phyloP scores from a whole-genome alignment of 495 filamentous ascomycete species.

The Venustampulla echinocandica region DNA sequence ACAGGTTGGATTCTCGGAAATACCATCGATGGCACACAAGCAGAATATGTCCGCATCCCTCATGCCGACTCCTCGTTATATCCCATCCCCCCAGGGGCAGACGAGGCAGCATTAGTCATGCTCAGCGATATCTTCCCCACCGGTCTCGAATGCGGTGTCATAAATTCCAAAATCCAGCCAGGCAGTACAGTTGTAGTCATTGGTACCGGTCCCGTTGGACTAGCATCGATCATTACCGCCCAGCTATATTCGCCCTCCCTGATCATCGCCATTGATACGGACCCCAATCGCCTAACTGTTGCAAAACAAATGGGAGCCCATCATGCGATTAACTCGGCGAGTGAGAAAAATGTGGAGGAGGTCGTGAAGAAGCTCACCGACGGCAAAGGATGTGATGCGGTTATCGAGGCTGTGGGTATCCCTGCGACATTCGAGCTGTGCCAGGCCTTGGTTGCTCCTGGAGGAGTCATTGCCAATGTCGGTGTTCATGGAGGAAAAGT shows the following conservation, averaged over 20 bases:
- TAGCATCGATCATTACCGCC: conserved; percentile 38
- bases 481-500: conserved; percentile 40
- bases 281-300: conserved; percentile 32
- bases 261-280: conserved; percentile 38
- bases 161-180: conserved; percentile 36
- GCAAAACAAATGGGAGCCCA: conserved; percentile 38
- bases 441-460: conserved; percentile 40
- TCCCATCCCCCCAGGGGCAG: conserved; percentile 29
- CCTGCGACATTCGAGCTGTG: conserved; percentile 37
- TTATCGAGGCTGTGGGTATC: conserved; percentile 47
- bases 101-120: conserved; percentile 31
- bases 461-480: conserved; percentile 43
- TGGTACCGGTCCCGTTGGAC: conserved; percentile 43
- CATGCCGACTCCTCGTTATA: conserved; percentile 35
- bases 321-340: conserved; percentile 28
- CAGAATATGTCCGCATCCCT: conserved; percentile 42
- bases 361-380: conserved; percentile 32
- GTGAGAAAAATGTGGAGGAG: conserved; percentile 24
- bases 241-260: conserved; percentile 35
- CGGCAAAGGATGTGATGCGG: conserved; percentile 40
- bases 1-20: conserved; percentile 36
- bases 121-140: conserved; percentile 43
- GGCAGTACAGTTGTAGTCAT: conserved; percentile 39
- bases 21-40: conserved; percentile 40
- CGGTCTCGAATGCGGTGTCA: conserved; percentile 38